Evolutionary conservation across 176 grass and related monocot species (phyloP), one percentile per base, ranked within the genome.

Genomic region (Cocos nucifera): DNA sequence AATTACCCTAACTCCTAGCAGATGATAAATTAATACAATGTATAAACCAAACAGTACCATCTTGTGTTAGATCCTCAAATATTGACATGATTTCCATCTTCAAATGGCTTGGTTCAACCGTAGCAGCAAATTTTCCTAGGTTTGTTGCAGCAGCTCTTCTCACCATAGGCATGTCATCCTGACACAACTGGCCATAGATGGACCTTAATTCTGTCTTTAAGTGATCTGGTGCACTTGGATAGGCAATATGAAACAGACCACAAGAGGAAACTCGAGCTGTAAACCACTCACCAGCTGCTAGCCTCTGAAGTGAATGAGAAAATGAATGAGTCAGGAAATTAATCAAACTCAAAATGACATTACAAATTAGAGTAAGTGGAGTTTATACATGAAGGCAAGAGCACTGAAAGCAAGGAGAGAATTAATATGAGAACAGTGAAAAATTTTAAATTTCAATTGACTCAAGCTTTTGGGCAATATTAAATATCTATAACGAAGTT

Each of bases 131-230:
- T 58, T 87, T 96, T 65, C 91, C 86, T 35, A 96, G 86, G 69
- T 87, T 96, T 18, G 91, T 87, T 71, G 86, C 90, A 69, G 86
- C 90, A 51, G 90, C 83, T 62, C 90, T 86, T 75, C 90, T 73
- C 12, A 95, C 90, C 92, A 96, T 96, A 79, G 92, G 92, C 84
- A 90, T 90, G 73, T 90, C 92, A 79, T 96, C 92, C 75, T 90
- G 92, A 19, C 92, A 96, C 56, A 91, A 71, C 57, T 95, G 90
- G 8, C 82, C 78, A 69, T 87, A 96, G 15, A 82, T 82, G 19
- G 75, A 62, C 65, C 86, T 87, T 22, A 96, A 63, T 71, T 96
- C 86, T 68, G 77, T 32, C 65, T 96, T 96, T 66, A 97, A 60
- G 26, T 72, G 80, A 52, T 97, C 87, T 5, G 76, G 53, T 21